phyloP scores from a whole-genome alignment of 1,284 basidiomycete species.

The Irpex sp. region DNA sequence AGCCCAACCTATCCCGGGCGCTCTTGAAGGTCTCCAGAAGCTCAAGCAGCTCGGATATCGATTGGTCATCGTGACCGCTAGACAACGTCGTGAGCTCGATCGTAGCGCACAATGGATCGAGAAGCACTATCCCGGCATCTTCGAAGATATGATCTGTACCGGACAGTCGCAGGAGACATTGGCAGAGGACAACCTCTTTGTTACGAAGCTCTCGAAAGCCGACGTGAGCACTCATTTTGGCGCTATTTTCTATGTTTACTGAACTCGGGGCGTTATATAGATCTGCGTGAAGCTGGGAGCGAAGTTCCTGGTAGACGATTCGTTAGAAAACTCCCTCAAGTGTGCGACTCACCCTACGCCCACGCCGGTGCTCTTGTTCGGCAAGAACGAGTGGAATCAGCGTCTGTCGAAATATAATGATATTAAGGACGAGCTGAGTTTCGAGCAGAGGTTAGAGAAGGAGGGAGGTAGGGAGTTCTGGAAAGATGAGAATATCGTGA shows the following conservation, averaged over 20 bases:
- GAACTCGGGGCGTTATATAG: conserved; percentile 27
- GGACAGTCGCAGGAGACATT: conserved; percentile 64
- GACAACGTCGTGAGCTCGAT: conserved; percentile 53
- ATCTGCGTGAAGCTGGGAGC: conserved; percentile 64
- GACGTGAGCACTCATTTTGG: conserved; percentile 41
- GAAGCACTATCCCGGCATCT: conserved; percentile 62
- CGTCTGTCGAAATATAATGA: conserved; percentile 42
- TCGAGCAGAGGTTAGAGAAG: conserved; percentile 49
- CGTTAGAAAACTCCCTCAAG: conserved; percentile 70
- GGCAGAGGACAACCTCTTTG: conserved; percentile 44
- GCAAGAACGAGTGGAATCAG: conserved; percentile 75
- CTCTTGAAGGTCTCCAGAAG: conserved; percentile 53
- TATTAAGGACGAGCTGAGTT: conserved; percentile 53
- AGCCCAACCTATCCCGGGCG: conserved; percentile 58
- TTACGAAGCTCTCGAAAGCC: conserved; percentile 65
- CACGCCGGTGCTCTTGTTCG: conserved; percentile 67
- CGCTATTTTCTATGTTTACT: background rate
- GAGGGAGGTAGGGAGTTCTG: conserved; percentile 52
- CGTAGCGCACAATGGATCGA: conserved; percentile 68
- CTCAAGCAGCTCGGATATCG: conserved; percentile 64
- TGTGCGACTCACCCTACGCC: conserved; percentile 38
- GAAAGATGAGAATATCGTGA: conserved; percentile 45
- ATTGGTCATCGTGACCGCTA: conserved; percentile 74
- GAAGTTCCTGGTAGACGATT: conserved; percentile 74
- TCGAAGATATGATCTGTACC: conserved; percentile 72